Base-by-base conservation (phyloP, 148 eudicot species). In the Chenopodium berlandieri region DNA sequence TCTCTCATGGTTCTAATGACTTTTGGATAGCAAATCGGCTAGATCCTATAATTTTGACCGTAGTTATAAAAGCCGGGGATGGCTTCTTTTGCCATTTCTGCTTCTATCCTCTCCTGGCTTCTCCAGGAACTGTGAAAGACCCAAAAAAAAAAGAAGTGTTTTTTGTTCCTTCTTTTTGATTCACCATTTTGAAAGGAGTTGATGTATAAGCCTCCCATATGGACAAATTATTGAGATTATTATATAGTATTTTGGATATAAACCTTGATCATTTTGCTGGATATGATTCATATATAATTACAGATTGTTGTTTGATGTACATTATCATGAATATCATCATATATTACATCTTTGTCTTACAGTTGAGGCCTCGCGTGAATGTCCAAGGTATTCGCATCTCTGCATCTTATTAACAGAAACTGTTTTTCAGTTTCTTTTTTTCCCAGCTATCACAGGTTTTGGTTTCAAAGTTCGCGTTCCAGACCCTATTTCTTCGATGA, bases 121-220 rank as follows among this genome's bases (percentile, higher is more conserved):
- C 84, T 86, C 66, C 72, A 75, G 75, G 17, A 69, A 70, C 63
- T 30, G 34, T 16, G 67, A 60, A 64, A 65, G n/a, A 75, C 68
- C 69, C 46, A 44, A 58, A 9, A 30, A 27, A 27, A 76, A 80
- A 44, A 72, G 66, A 58, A 65, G 70, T 56, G 44, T 73, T 66
- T 73, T 73, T 31, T 27, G 37, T 80, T 44, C 75, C 60, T 77
- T 74, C 25, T 80, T 70, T 83, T 83, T 73, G 66, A 77, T 77
- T 86, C 82, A 63, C 71, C 86, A 81, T 82, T 75, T 85, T 84
- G 88, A 48, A 79, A 80, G 86, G 86, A 84, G 90, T 87, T 87
- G 84, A 90, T 88, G 86, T 90, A 84, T 81, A 88, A 87, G 87
- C 92, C 88, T 86, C 87, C 80, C 78, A 70, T 80, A n/a, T 79